Conservation (phyloP, 1,139 yeast genomes). For the Debaryomyces robertsiae region DNA sequence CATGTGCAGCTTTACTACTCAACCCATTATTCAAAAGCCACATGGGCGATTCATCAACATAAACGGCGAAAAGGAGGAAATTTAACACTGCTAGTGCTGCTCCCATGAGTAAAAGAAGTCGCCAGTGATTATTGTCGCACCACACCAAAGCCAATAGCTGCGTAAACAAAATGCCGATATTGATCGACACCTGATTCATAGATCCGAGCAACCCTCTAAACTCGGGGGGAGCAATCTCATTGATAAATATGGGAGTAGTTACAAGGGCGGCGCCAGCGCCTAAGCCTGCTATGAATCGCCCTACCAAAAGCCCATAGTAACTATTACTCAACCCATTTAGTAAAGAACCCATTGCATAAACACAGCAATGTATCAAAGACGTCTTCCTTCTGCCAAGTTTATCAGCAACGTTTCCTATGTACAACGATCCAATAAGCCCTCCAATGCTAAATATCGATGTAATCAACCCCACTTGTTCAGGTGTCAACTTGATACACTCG, state of each 20-base stretch:
- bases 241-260: conserved; percentile 76
- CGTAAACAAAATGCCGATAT: conserved; percentile 78
- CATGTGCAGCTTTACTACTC: conserved; percentile 34
- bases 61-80: conserved; percentile 42
- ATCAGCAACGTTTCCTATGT: conserved; percentile 74
- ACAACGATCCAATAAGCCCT: conserved; percentile 76
- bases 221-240: conserved; percentile 72
- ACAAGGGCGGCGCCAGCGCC: conserved; percentile 91
- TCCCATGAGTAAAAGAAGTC: conserved; percentile 65
- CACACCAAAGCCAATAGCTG: conserved; percentile 71
- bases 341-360: conserved; percentile 69
- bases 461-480: conserved; percentile 72
- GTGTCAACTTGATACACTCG: conserved; percentile 60
- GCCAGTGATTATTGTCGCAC: conserved; percentile 72
- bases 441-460: conserved; percentile 87
- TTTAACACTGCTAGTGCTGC: conserved; percentile 54
- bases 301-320: conserved; percentile 52
- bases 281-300: conserved; percentile 76
- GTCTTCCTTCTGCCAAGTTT: conserved; percentile 63
- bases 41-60: conserved; percentile 78
- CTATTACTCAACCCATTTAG: conserved; percentile 56
- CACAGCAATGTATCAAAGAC: conserved; percentile 55
- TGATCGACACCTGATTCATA: conserved; percentile 84
- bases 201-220: conserved; percentile 80
- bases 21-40: conserved; percentile 60